These are phyloP conservation scores for Penicillium canariense DNA, from an alignment of 495 filamentous ascomycete genomes.

Conservation along the genomic window DNA sequence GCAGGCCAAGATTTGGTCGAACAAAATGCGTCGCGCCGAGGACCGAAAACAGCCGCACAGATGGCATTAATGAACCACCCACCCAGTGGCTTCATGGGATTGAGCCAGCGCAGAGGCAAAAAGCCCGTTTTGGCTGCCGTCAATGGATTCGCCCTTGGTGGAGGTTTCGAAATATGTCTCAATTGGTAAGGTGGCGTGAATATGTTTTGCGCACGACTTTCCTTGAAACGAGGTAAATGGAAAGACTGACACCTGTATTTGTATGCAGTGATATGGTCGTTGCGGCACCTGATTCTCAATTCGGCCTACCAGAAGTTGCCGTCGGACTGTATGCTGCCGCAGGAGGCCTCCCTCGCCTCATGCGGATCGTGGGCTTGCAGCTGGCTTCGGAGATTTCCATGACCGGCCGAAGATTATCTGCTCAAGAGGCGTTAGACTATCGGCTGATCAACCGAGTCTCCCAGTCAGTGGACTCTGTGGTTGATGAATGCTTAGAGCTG, in stretches of 20 bases:
- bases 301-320: constrained; percentile 65
- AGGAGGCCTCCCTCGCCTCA: too few species aligned
- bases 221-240: too few species aligned
- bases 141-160: constrained; percentile 66
- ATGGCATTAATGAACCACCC: constrained; percentile 20
- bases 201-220: neutral
- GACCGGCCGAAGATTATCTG: too few species aligned
- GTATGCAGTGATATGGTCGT: constrained; percentile 56
- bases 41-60: constrained; percentile 6
- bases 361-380: too few species aligned
- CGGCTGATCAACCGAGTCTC: too few species aligned
- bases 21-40: constrained; percentile 12
- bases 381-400: too few species aligned
- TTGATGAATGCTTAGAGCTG: too few species aligned
- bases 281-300: constrained; percentile 50
- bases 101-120: constrained; percentile 31
- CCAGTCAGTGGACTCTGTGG: too few species aligned
- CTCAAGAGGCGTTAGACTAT: too few species aligned
- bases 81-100: constrained; percentile 26
- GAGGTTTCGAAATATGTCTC: constrained; percentile 68
- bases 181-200: constrained; percentile 40
- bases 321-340: too few species aligned
- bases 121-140: constrained; percentile 68
- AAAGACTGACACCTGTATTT: neutral
- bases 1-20: constrained; percentile 48